Conservation (phyloP, 1,284 basidiomycete genomes). For the Tilletia caries region DNA sequence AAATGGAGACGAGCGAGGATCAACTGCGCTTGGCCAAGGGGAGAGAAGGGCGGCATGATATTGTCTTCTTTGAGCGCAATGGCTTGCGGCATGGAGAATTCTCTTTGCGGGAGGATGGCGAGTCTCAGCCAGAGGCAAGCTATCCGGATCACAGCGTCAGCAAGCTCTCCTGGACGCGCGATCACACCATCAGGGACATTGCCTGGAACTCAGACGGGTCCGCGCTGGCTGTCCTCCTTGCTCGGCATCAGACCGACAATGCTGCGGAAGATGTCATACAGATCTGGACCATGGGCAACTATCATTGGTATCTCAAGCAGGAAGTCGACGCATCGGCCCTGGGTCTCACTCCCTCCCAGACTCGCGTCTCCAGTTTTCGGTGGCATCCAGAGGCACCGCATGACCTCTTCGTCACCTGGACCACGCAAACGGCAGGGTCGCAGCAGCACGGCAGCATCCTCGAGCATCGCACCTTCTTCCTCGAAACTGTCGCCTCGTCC, state of each 20-base stretch:
- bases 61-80: conserved; percentile 94
- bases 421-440: background rate
- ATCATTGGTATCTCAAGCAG: conserved; percentile 71
- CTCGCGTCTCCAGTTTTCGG: conserved; percentile 64
- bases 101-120: conserved; percentile 62
- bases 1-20: conserved; percentile 61
- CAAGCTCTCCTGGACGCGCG: conserved; percentile 25
- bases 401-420: conserved; percentile 62
- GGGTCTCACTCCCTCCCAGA: conserved; percentile 16
- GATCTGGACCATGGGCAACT: conserved; percentile 91
- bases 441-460: conserved; percentile 57
- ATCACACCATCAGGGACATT: conserved; percentile 68
- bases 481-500: conserved; percentile 45
- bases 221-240: conserved; percentile 79
- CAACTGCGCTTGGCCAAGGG: conserved; percentile 57
- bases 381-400: conserved; percentile 86
- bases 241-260: conserved; percentile 9
- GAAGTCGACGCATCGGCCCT: conserved; percentile 24
- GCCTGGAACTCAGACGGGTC: conserved; percentile 86
- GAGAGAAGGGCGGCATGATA: conserved; percentile 65
- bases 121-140: conserved; percentile 43
- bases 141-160: background rate
- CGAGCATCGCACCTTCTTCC: conserved; percentile 63
- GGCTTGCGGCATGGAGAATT: conserved; percentile 90
- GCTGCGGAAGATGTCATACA: conserved; percentile 61